Base-by-base conservation (phyloP, 306 rosid genomes). In the Hylodesmum podocarpum region DNA sequence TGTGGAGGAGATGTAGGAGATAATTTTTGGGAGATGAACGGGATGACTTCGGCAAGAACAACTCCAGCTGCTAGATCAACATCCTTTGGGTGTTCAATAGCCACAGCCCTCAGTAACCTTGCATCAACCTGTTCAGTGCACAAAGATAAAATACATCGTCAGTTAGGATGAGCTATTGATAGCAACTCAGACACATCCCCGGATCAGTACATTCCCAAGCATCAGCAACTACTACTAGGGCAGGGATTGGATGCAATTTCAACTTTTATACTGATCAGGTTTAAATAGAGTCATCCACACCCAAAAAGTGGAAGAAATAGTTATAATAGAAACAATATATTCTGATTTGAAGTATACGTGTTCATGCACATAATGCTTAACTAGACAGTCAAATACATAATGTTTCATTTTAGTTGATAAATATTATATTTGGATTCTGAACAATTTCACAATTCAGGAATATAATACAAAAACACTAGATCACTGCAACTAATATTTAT, bases 91-190 rank as follows among this genome's bases (percentile, higher is more conserved):
- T 90, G 84, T 73, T 95, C 99, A 72, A 89, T 84, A 28, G 99
- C 96, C 47, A 95, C 97, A 34, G 96, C 98, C 90, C 84, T 90
- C 70, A 95, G 86, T 39, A 92, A 54, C 72, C 97, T 84, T 59
- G 82, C 29, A 80, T 95, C 98, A 43, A 95, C 82, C 98, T 95
- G 72, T 22, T 28, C 22, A 70, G 16, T 22, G 63, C 24, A 70
- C 51, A 77, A 76, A 15, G 64, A 64, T 34, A 31, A 70, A 61
- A 51, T 15, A 58, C 31, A 14, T 47, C 54, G 14, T 62, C 58
- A 80, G 61, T 8, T 16, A 53, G 25, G 65, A 37, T 15, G 47
- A 53, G 19, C 6, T 44, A 47, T 14, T 18, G 31, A 44, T 71
- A 19, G 40, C 41, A 67, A 34, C 16, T 25, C 57, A 33, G 5